A percentile compares a stretch with the other conserved stretches of the same genome.
phyloP scores from a whole-genome alignment of 257 asterid genomes.

The Rehmannia glutinosa region DNA sequence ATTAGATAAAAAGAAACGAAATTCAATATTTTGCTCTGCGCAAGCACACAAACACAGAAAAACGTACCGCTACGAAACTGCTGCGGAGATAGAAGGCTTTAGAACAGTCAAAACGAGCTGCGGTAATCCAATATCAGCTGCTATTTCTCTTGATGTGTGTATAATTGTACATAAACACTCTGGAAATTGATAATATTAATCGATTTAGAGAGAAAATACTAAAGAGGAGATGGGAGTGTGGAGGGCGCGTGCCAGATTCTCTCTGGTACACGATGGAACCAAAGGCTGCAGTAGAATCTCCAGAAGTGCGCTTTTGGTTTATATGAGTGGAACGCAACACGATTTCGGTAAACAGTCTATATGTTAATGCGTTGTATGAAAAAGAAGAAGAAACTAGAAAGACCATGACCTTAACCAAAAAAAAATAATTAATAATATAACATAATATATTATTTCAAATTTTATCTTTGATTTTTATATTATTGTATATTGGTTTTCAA shows the following conservation, averaged over 20 bases:
- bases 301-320: background rate
- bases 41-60: background rate
- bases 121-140: background rate
- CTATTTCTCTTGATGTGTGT: background rate
- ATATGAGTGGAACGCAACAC: constrained; percentile 5
- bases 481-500: no score
- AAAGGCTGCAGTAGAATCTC: constrained; percentile 9
- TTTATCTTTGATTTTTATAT: no score
- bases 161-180: background rate
- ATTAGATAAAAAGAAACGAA: background rate
- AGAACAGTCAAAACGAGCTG: constrained; percentile 8
- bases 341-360: background rate
- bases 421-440: no score
- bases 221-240: constrained; percentile 39
- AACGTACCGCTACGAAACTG: constrained; percentile 10
- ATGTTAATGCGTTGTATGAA: no score
- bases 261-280: background rate
- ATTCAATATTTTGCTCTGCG: background rate
- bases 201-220: background rate
- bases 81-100: constrained; percentile 8
- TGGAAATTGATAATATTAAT: background rate
- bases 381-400: no score
- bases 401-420: no score
- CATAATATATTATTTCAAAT: no score
- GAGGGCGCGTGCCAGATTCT: constrained; percentile 46